Evolutionary conservation across 2,329 filamentous ascomycete species (phyloP), one percentile per base, ranked within the genome.

Genomic region (Parastagonospora avenae): DNA sequence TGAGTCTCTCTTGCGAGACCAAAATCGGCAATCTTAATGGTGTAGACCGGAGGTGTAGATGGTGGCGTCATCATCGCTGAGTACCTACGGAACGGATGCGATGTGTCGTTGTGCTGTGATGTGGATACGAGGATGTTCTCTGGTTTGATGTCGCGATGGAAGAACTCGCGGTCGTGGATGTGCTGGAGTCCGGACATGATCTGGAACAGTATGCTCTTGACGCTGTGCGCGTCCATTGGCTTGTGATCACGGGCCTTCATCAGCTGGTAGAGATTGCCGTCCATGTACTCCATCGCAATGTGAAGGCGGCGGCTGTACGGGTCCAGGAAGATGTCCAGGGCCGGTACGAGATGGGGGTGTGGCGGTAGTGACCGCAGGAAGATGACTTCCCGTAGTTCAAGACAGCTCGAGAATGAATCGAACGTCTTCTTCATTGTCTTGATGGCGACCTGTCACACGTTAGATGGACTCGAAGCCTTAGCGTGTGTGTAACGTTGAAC

Each of bases 351-450:
- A 74, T 99, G 94, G 63, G 87, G 85, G 71, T 99, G 94, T 38
- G 84, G 80, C 2, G 94, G 94, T 12, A 99, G 80, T 9, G 92
- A 93, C 68, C 91, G 88, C 40, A 99, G 80, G 76, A 99, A 99
- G 72, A 99, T 94, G 60, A 99, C 94, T 75, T 99, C 94, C 55
- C 94, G 88, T 46, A 99, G 84, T 75, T 99, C 94, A 58, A 97
- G 78, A 74, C 94, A 99, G 45, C 92, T 89, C 12, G 85, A 79
- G 70, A 97, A 92, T 1, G 91, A 96, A 65, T 97, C 92, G 67
- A 97, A 99, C 0, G 89, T 92, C 84, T 99, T 99, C 83, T 99
- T 99, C 94, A 99, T 99, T 5, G 94, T 97, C 79, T 99, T 99
- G 78, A 99, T 97, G 37, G 94, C 94, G 67, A 99, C 90, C 94